Evolutionary conservation across 2,329 filamentous ascomycete species (phyloP), one percentile per base, ranked within the genome.

Genomic region (Fusarium chlamydosporum): DNA sequence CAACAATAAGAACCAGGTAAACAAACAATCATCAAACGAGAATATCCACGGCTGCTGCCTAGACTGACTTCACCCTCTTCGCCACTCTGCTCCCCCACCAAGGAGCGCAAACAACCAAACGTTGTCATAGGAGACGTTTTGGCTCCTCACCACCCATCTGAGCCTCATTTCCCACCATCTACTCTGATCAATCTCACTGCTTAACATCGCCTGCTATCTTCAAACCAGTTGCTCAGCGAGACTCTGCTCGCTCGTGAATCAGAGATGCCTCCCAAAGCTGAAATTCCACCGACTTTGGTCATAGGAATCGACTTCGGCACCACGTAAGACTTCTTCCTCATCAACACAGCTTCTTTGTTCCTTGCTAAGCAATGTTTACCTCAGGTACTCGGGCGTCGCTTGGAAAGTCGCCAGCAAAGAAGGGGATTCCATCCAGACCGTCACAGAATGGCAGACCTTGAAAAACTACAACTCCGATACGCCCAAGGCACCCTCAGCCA

Each of bases 301-400:
- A 40, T 68, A 16, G 66, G 61, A 1, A 68, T 68, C 10, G 66
- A 68, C 20, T 68, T 68, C 11, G 66, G 66, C 3, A 68, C 66
- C 1, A 68, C 66, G 65, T 67, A 67, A 27, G 56, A 29, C 4
- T 0, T 1, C 2, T 40, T 23, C 3, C 11, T 2, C 1, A 3
- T 45, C 13, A 7, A n/a, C n/a, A 3, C 12, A 31, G 12, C 2
- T 15, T 16, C 8, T 7, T n/a, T 31, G 12, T 45, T 20, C 12
- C 4, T 10, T n/a, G 29, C 54, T 74, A 27, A 72, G 9, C 8
- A 26, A 4, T 7, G 12, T 3, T n/a, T 2, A 13, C 4, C 4
- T 11, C n/a, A 81, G 79, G 0, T 80, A 76, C 59, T 83, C 82
- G 1, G 82, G 82, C 0, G 73, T 83, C 1, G 79, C 81, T 1